These are phyloP conservation scores for Phlyctochytrium bullatum DNA, from an alignment of 192 early-diverging fungal species.

Conservation along the genomic window DNA sequence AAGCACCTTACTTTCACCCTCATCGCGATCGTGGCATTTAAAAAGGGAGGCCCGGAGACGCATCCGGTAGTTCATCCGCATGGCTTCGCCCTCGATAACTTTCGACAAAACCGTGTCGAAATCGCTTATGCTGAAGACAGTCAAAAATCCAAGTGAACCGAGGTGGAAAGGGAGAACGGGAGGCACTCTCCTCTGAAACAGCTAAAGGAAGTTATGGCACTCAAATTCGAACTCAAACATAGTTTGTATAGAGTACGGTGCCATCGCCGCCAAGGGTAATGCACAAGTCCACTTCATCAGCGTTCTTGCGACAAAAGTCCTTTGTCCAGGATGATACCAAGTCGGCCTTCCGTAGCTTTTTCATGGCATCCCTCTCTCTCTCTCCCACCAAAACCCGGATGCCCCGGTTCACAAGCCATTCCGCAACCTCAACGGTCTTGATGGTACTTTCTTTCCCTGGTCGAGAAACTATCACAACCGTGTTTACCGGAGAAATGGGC, in stretches of 20 bases:
- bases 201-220: too few relatives aligned
- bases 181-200: slow-evolving; percentile 69
- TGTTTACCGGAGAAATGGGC: neutral
- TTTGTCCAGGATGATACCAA: slow-evolving; percentile 55
- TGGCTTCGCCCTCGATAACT: slow-evolving; percentile 51
- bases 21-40: too few relatives aligned
- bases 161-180: slow-evolving; percentile 92
- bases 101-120: slow-evolving; percentile 56
- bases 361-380: neutral
- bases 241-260: slow-evolving; percentile 81
- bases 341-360: neutral
- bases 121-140: slow-evolving; percentile 75
- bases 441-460: neutral
- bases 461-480: neutral
- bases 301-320: slow-evolving; percentile 63
- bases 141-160: slow-evolving; percentile 93
- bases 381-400: neutral
- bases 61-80: slow-evolving; percentile 85
- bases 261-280: slow-evolving; percentile 96
- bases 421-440: neutral
- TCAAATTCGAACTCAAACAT: too few relatives aligned
- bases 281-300: slow-evolving; percentile 81
- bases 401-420: neutral
- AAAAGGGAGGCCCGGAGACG: slow-evolving; percentile 74
- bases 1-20: neutral